A percentile compares a stretch with the other conserved stretches of the same genome.
Evolutionary conservation across 108 stramenopile genomes (phyloP).

Genomic region (Nannochloropsis granulata): DNA sequence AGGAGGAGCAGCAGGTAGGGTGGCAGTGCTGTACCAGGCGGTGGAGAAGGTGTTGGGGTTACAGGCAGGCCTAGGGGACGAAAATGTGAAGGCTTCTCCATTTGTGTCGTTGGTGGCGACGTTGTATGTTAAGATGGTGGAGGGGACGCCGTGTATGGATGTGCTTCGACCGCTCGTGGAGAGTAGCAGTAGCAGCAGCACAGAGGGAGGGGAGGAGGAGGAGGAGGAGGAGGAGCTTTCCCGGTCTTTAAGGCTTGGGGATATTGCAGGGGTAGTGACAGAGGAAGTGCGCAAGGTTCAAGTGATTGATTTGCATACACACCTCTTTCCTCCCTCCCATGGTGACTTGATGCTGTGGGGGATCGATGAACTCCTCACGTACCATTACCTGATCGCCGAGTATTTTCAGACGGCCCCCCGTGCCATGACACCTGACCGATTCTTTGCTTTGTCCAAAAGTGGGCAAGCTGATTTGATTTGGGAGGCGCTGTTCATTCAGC

Average conservation of each 20-base stretch:
- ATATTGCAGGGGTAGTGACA: neutral
- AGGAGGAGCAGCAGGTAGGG: neutral
- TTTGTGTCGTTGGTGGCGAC: neutral
- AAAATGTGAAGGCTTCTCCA: neutral
- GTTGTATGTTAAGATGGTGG: neutral
- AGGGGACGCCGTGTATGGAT: neutral
- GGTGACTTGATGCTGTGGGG: constrained; percentile 64
- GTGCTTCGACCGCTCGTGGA: neutral
- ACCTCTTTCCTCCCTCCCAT: constrained; percentile 66
- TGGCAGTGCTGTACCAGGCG: neutral
- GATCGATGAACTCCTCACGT: constrained; percentile 72
- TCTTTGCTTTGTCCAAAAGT: neutral
- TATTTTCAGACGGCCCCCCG: constrained; percentile 62
- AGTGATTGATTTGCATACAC: constrained; percentile 75
- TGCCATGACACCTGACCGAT: constrained; percentile 26
- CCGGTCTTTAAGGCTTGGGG: neutral
- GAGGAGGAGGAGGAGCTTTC: neutral
- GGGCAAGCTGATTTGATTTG: constrained; percentile 55
- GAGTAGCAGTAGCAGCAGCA: neutral
- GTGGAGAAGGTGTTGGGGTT: neutral
- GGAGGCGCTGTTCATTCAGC: constrained; percentile 57
- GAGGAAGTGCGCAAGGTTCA: constrained; percentile 7
- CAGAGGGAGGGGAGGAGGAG: neutral
- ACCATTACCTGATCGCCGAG: constrained; percentile 79
- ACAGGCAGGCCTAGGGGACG: neutral